Evolutionary conservation across 768 basidiomycete species (phyloP).

Genomic region (Tephrocybe sp.): DNA sequence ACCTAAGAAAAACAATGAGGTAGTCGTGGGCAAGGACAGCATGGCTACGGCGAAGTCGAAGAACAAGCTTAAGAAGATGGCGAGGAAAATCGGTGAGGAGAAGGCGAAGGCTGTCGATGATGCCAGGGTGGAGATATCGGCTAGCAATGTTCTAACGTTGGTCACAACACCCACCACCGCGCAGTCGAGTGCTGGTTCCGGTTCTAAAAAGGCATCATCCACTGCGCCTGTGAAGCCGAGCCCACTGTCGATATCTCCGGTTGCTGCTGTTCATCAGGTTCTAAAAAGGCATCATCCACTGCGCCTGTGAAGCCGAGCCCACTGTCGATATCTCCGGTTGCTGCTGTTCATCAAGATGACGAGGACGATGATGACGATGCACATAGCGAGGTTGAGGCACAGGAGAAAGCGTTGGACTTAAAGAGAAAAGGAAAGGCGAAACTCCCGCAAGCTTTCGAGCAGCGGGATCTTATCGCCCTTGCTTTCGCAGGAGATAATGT

Average conservation of each 20-base stretch:
- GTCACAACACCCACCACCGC: slow-evolving; percentile 15
- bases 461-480: slow-evolving; percentile 88
- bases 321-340: slow-evolving; percentile 18
- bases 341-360: slow-evolving; percentile 42
- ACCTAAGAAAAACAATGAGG: slow-evolving; percentile 71
- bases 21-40: slow-evolving; percentile 69
- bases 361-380: slow-evolving; percentile 50
- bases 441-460: slow-evolving; percentile 72
- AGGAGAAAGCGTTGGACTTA: slow-evolving; percentile 46
- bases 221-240: slow-evolving; percentile 14
- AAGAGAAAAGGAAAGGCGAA: slow-evolving; percentile 47
- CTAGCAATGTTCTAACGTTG: slow-evolving; percentile 47
- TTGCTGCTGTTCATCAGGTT: slow-evolving; percentile 43
- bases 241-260: slow-evolving; percentile 7
- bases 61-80: slow-evolving; percentile 71
- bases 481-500: slow-evolving; percentile 99
- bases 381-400: slow-evolving; percentile 70
- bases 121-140: slow-evolving; percentile 74
- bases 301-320: too few relatives aligned
- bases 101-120: slow-evolving; percentile 68
- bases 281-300: too few relatives aligned
- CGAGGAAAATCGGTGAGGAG: slow-evolving; percentile 54
- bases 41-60: slow-evolving; percentile 62
- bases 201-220: slow-evolving; percentile 40
- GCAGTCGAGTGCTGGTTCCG: not conserved